These are phyloP conservation scores for Aurifilum marmelostoma DNA, from an alignment of 2,329 filamentous ascomycete species.

Conservation along the genomic window DNA sequence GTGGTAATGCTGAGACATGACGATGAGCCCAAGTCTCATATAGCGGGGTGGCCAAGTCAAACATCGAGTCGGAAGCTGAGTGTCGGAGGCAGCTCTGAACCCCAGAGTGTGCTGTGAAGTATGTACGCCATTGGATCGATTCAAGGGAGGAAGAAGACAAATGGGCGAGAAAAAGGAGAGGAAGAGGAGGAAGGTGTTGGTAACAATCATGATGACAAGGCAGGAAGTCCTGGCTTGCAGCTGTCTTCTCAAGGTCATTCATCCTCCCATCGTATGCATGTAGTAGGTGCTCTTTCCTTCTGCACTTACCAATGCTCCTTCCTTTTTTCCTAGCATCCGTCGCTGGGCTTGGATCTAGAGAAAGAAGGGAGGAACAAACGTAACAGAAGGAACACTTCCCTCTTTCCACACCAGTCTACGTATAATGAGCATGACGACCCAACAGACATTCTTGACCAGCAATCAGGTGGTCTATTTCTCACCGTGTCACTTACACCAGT, in stretches of 20 bases:
- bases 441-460: too few relatives aligned
- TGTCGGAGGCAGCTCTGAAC: too few relatives aligned
- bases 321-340: not conserved
- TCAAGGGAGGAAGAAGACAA: too few relatives aligned
- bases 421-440: not conserved
- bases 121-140: too few relatives aligned
- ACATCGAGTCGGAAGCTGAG: not conserved
- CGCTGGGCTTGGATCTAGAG: not conserved
- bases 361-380: not conserved
- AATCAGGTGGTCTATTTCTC: too few relatives aligned
- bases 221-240: not conserved
- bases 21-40: too few relatives aligned
- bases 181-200: not conserved
- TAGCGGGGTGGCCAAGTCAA: not conserved
- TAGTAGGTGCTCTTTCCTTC: not conserved
- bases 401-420: not conserved
- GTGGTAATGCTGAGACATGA: not conserved
- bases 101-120: too few relatives aligned
- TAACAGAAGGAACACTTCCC: not conserved
- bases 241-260: not conserved
- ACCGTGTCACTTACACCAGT: too few relatives aligned
- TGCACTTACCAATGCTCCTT: not conserved
- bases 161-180: too few relatives aligned
- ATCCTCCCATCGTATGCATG: not conserved
- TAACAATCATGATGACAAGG: too few relatives aligned